Conservation (phyloP, 2,329 filamentous ascomycete genomes). For the Blastomyces silverae region DNA sequence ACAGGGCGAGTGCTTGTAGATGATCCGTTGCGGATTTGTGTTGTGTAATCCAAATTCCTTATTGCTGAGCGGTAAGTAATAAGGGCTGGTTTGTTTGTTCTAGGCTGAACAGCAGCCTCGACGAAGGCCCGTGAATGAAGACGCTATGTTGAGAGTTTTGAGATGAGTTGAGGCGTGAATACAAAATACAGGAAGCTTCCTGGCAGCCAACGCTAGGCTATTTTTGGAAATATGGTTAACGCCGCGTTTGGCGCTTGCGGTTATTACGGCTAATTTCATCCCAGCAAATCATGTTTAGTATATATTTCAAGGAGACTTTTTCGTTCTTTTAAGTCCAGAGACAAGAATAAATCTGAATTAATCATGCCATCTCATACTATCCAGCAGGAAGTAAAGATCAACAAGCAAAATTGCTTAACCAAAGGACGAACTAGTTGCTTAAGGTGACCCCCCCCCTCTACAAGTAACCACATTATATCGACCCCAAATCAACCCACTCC, state of each 20-base stretch:
- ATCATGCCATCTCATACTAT: too few species aligned
- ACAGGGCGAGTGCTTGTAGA: neutral
- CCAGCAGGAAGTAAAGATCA: too few species aligned
- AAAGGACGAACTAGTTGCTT: too few species aligned
- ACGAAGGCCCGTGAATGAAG: slow-evolving; percentile 4
- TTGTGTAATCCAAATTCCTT: neutral
- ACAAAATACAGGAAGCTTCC: neutral
- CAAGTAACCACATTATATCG: too few species aligned
- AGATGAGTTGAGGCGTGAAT: neutral
- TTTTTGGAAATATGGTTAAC: neutral
- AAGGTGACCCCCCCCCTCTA: too few species aligned
- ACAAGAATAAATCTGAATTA: too few species aligned
- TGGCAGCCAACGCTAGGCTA: neutral
- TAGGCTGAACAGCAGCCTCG: neutral
- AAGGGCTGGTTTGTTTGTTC: neutral
- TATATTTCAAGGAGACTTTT: too few species aligned
- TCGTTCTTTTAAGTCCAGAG: too few species aligned
- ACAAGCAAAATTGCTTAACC: too few species aligned
- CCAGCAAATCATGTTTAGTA: too few species aligned
- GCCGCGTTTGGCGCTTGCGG: neutral
- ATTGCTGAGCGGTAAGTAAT: neutral
- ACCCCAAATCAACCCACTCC: too few species aligned
- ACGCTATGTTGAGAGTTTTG: neutral
- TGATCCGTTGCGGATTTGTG: neutral
- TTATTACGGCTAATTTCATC: too few species aligned